Base-by-base conservation (phyloP, 495 filamentous ascomycete genomes). In the Penicillium cataractarum region DNA sequence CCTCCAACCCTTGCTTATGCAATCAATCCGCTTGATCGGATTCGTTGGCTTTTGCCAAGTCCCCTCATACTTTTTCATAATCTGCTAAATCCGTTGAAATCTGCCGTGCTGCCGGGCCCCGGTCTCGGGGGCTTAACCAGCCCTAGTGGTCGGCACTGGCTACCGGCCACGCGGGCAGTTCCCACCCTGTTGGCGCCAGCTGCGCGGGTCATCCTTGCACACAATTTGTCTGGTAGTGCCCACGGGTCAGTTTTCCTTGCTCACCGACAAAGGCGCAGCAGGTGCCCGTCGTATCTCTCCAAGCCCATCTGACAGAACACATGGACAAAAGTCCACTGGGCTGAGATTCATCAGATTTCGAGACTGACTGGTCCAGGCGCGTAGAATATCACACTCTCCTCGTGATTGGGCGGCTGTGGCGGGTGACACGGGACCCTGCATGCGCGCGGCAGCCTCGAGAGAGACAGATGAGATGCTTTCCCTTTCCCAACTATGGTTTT, bases 351-450 rank as follows among this genome's bases (percentile, higher is more conserved):
- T 52, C 26, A 29, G 49, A 52, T 52, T 32, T 17, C 24, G 27
- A 32, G 49, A 31, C 49, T 6, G 49, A 32, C 29, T 21, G n/a
- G 24, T 52, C 49, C 49, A 52, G 8, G 49, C n/a, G 49, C 49
- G 12, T 32, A 15, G 29, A 6, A n/a, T 9, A 29, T 19, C 26
- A 27, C 8, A 0, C 29, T 29, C 6, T 7, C 0, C n/a, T 29
- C 49, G 32, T 52, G 17, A 52, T 27, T 32, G 49, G n/a, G 49
- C 19, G 40, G 40, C 19, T 12, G 40, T 44, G 40, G 42, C 42
- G 24, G 29, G 29, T 32, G 29, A 52, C 49, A 52, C 49, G 49
- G 49, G 49, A 27, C 49, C 49, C 49, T 52, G 49, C 49, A 52
- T 31, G 49, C 49, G 49, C 49, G 49, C 27, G 27, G 49, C 27